Evolutionary conservation across 257 asterid genomes (phyloP).

Genomic region (Solanum chaucha): DNA sequence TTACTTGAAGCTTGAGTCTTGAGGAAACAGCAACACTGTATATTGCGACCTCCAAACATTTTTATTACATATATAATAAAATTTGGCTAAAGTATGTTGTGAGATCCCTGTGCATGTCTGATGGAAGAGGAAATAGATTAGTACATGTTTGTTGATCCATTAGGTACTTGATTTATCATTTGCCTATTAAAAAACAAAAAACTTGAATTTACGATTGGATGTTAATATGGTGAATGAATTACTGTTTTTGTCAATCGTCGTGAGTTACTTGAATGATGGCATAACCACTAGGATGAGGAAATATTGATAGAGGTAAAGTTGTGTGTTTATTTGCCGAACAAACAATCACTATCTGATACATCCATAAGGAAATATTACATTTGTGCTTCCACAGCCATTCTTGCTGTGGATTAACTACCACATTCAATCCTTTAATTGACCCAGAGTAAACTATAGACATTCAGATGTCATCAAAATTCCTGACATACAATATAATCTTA

Average conservation of each 20-base stretch:
- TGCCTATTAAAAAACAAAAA: not conserved
- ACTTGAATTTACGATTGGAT: not conserved
- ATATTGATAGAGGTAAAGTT: not conserved
- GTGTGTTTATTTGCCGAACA: not conserved
- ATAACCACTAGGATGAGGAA: too few relatives aligned
- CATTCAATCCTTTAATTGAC: not conserved
- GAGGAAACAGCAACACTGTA: not conserved
- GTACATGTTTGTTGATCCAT: not conserved
- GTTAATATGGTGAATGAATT: too few relatives aligned
- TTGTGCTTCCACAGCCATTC: conserved; percentile 5
- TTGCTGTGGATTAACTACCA: conserved; percentile 8
- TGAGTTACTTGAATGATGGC: too few relatives aligned
- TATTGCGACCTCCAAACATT: not conserved
- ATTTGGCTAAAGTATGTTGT: not conserved
- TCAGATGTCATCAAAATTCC: conserved; percentile 16
- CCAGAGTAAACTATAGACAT: conserved; percentile 2
- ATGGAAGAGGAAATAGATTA: not conserved
- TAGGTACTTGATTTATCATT: not conserved
- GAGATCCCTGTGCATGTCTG: not conserved
- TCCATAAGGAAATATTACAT: not conserved
- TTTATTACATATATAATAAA: not conserved
- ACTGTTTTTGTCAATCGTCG: too few relatives aligned
- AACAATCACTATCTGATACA: not conserved
- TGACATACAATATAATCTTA: conserved; percentile 8
- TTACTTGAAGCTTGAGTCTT: not conserved